Base-by-base conservation (phyloP, 1,139 yeast genomes). In the Geotrichum aggregatum region DNA sequence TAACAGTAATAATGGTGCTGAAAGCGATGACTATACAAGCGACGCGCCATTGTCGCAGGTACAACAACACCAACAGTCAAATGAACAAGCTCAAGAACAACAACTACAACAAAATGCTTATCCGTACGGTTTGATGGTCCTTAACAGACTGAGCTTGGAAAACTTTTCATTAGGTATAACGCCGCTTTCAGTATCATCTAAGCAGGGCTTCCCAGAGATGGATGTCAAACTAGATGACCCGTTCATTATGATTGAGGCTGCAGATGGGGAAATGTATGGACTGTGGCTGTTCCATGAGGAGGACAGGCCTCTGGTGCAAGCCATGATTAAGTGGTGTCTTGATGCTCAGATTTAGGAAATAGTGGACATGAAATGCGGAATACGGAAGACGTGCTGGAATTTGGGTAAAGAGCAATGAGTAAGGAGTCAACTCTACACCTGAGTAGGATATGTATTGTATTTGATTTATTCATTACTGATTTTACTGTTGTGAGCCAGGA, bases 261-360 rank as follows among this genome's bases (percentile, higher is more conserved):
- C 84, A 42, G 74, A 82, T 52, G 94, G 88, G 11, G 88, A 84
- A 47, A 86, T 89, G 52, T 89, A 80, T 66, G 97, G 98, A 1
- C 73, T 91, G 53, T 91, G 97, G 97, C 77, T 89, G 21, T 89
- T 86, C 65, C 82, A 86, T 56, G 86, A 82, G 52, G 79, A 76
- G 3, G 96, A 89, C 62, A 74, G 96, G 61, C 76, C 76, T 47
- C 77, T 79, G 59, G 73, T 87, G 44, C 77, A 73, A 61, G 77
- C 78, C 63, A 71, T 86, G 52, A 69, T 87, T 38, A 78, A 82
- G 53, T 81, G 76, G 66, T 67, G 70, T 61, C 54, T 67, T 28
- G 49, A 59, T 36, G 63, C 61, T 35, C 47, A 50, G 13, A 50
- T 58, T 26, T 55, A 24, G 28, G 28, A 24, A 5, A 8, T 5